Evolutionary conservation across 2,329 filamentous ascomycete genomes (phyloP).

Genomic region (Diplodia intermedia): DNA sequence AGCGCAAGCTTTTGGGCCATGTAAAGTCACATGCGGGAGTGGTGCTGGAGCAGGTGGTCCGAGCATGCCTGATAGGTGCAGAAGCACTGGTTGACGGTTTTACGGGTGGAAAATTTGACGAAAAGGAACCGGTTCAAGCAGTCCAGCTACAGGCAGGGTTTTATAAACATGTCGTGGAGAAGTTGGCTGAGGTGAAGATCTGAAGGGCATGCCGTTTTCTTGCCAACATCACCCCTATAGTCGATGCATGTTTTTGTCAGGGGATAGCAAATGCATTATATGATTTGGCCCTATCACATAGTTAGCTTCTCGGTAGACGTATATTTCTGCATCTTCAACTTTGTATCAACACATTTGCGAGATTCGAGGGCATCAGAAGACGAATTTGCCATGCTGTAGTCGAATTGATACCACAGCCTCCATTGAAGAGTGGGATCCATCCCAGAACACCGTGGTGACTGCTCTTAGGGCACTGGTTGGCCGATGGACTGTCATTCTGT

Average conservation of each 20-base stretch:
- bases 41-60: conserved; percentile 40
- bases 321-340: not conserved
- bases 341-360: not conserved
- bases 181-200: conserved; percentile 41
- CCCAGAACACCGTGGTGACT: not conserved
- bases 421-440: not conserved
- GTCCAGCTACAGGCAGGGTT: conserved; percentile 43
- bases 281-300: not conserved
- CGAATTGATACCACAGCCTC: not conserved
- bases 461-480: not conserved
- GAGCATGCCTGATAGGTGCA: conserved; percentile 43
- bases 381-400: not conserved
- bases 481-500: not conserved
- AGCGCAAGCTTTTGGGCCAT: conserved; percentile 36
- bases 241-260: not conserved
- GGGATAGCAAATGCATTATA: not conserved
- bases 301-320: not conserved
- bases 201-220: not conserved
- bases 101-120: conserved; percentile 36
- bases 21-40: conserved; percentile 42
- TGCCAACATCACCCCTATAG: not conserved
- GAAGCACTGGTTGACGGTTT: conserved; percentile 38
- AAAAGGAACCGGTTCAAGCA: conserved; percentile 42
- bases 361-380: not conserved
- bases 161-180: conserved; percentile 43